Conservation (phyloP, 2,329 filamentous ascomycete genomes). For the Pseudocercospora cruenta region DNA sequence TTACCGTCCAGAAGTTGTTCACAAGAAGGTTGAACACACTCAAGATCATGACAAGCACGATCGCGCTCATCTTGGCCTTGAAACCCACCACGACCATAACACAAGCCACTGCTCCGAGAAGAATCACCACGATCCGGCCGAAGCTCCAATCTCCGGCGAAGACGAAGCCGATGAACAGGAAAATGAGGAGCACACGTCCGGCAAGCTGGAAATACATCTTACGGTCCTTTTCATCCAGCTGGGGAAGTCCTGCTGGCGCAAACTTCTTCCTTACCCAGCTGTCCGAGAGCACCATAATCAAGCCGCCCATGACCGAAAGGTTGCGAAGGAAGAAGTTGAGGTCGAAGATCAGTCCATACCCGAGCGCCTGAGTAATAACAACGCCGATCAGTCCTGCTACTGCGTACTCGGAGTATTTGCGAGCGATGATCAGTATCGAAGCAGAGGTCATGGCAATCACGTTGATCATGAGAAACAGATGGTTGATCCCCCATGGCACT, state of each 20-base stretch:
- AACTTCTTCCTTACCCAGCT: slow-evolving; percentile 98
- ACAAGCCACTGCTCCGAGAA: slow-evolving; percentile 86
- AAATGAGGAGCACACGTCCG: slow-evolving; percentile 91
- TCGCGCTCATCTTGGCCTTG: slow-evolving; percentile 99
- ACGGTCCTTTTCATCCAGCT: slow-evolving; percentile 97
- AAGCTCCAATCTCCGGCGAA: slow-evolving; percentile 93
- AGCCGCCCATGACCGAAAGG: slow-evolving; percentile 91
- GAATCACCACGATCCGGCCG: slow-evolving; percentile 81
- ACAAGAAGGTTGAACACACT: slow-evolving; percentile 96
- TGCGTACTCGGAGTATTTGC: slow-evolving; percentile 91
- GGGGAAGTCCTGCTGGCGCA: slow-evolving; percentile 89
- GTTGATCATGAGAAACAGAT: slow-evolving; percentile 89
- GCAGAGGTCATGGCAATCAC: slow-evolving; percentile 77
- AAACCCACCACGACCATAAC: slow-evolving; percentile 99
- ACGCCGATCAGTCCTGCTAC: slow-evolving; percentile 88
- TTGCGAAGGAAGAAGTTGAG: slow-evolving; percentile 99
- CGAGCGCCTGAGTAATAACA: slow-evolving; percentile 89
- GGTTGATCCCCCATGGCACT: slow-evolving; percentile 89
- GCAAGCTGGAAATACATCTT: slow-evolving; percentile 99
- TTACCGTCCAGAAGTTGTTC: slow-evolving; percentile 99
- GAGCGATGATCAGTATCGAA: slow-evolving; percentile 83
- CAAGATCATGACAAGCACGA: slow-evolving; percentile 90
- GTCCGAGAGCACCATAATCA: slow-evolving; percentile 97
- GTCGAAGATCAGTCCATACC: slow-evolving; percentile 97
- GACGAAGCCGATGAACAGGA: slow-evolving; percentile 95